phyloP scores from a whole-genome alignment of 257 asterid species.

The Striga asiatica region DNA sequence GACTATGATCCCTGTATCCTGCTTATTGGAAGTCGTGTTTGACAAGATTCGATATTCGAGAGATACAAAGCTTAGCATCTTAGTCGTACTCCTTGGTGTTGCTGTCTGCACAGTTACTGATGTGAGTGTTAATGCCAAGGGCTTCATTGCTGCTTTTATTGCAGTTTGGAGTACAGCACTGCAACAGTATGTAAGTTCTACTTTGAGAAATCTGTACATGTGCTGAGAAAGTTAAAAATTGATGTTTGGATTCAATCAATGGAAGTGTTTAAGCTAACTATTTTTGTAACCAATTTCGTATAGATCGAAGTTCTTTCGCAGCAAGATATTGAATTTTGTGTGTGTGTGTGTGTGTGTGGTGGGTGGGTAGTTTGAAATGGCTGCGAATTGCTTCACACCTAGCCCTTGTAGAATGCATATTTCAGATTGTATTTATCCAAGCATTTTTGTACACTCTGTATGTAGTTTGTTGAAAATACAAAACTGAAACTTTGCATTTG shows the following conservation, averaged over 20 bases:
- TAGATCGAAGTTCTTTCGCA: neutral
- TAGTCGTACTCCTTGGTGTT: neutral
- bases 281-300: neutral
- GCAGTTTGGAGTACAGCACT: too few relatives aligned
- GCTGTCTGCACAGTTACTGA: neutral
- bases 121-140: too few relatives aligned
- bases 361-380: neutral
- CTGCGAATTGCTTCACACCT: neutral
- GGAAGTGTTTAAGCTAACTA: too few relatives aligned
- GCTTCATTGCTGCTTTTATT: too few relatives aligned
- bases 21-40: too few relatives aligned
- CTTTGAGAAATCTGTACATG: too few relatives aligned
- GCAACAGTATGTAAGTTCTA: too few relatives aligned
- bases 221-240: too few relatives aligned
- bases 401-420: neutral
- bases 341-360: too few relatives aligned
- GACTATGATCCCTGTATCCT: conserved; percentile 31
- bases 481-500: neutral
- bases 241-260: too few relatives aligned
- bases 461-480: neutral
- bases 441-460: neutral
- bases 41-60: conserved; percentile 62
- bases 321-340: neutral
- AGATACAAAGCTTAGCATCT: too few relatives aligned
- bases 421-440: neutral